Evolutionary conservation across 1,139 yeast genomes (phyloP).

Genomic region (Yamadazyma oceani): DNA sequence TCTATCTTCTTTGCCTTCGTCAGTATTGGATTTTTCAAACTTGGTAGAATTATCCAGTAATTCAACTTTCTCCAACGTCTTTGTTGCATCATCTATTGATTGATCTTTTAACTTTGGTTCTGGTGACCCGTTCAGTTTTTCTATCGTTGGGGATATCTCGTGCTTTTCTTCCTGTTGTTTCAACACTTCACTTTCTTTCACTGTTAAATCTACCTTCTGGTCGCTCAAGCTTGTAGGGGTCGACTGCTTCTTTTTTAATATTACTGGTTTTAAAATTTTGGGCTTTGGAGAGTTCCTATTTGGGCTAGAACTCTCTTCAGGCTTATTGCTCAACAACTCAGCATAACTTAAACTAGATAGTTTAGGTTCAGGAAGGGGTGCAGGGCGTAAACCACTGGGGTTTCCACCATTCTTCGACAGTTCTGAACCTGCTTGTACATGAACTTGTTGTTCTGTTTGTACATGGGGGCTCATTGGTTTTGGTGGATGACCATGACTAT

Average conservation of each 20-base stretch:
- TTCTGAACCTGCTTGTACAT: neutral
- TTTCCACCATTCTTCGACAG: neutral
- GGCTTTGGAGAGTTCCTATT: conserved; percentile 27
- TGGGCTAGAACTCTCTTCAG: conserved; percentile 15
- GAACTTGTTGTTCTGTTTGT: neutral
- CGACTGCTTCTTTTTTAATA: conserved; percentile 40
- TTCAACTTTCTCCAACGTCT: conserved; percentile 1
- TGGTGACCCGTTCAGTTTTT: conserved; percentile 6
- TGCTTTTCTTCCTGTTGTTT: conserved; percentile 6
- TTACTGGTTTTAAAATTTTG: conserved; percentile 32
- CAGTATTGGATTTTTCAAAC: neutral
- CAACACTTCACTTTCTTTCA: conserved; percentile 5
- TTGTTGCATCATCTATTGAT: neutral
- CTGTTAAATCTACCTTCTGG: conserved; percentile 11
- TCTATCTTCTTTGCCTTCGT: conserved; percentile 13
- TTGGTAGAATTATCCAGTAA: conserved; percentile 5
- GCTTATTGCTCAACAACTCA: conserved; percentile 33
- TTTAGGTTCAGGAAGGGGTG: conserved; percentile 14
- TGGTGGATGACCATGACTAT: neutral
- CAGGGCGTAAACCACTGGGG: conserved; percentile 14
- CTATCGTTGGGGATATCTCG: conserved; percentile 4
- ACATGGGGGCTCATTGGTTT: conserved; percentile 3
- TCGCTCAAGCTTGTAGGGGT: conserved; percentile 10
- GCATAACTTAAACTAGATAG: conserved; percentile 36
- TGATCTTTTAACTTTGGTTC: neutral